Evolutionary conservation across 768 basidiomycete species (phyloP).

Genomic region (Lactarius tabidus): DNA sequence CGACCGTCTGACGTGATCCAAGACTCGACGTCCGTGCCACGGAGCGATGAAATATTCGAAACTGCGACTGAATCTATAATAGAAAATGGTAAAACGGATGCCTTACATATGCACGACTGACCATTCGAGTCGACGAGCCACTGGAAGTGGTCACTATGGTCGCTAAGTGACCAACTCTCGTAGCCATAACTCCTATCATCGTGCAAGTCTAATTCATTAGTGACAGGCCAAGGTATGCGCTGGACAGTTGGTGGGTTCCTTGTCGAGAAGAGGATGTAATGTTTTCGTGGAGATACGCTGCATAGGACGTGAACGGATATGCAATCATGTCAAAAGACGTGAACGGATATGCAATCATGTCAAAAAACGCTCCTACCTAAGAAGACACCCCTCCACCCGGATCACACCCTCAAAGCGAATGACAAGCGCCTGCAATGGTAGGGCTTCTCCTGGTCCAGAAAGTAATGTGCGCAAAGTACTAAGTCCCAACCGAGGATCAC

Average conservation of each 20-base stretch:
- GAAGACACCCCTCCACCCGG: conserved; percentile 66
- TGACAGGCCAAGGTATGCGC: conserved; percentile 77
- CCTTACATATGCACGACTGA: conserved; percentile 32
- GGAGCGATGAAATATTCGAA: conserved; percentile 55
- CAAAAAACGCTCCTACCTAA: conserved; percentile 48
- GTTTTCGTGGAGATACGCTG: conserved; percentile 72
- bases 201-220: conserved; percentile 40
- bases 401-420: conserved; percentile 80
- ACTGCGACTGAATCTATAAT: conserved; percentile 50
- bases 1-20: conserved; percentile 87
- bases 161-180: conserved; percentile 68
- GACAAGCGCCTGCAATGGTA: conserved; percentile 61
- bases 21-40: conserved; percentile 59
- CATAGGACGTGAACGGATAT: conserved; percentile 6
- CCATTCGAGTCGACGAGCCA: conserved; percentile 78
- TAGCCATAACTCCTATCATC: conserved; percentile 41
- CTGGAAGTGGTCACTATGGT: conserved; percentile 48
- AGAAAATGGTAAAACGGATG: background rate
- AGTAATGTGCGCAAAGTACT: conserved; percentile 63
- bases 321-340: conserved; percentile 18
- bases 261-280: conserved; percentile 71
- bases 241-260: conserved; percentile 71
- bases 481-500: conserved; percentile 47
- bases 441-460: conserved; percentile 75
- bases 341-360: conserved; percentile 8